Evolutionary conservation across 1,139 yeast genomes (phyloP), one percentile per base, ranked within the genome.

Genomic region (Yamadazyma trypodendri): DNA sequence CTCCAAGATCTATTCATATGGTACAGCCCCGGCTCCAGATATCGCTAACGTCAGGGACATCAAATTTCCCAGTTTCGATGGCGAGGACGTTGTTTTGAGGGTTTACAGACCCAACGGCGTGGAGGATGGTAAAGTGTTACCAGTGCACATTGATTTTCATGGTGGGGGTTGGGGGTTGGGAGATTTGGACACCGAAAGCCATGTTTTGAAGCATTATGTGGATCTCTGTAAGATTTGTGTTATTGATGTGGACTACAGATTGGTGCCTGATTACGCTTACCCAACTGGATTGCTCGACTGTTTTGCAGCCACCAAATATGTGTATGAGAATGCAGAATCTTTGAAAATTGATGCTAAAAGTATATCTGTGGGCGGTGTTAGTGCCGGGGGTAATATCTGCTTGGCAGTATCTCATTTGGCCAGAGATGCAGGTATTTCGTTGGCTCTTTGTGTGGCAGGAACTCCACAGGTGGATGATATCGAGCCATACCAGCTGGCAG

Each of bases 121-220:
- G 11, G 45, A 49, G 15, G 75, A 74, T 1, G 56, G 41, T 3
- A 53, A 48, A 6, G 72, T 72, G 1, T 68, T 72, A 64, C 77
- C 78, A 3, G 59, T 66, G 24, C 59, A 64, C 24, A 48, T 71
- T 12, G 71, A 72, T 66, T 70, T 57, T 53, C 78, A 72, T 44
- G 78, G 78, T n/a, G 75, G 75, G 23, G 70, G 69, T 5, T 71
- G 75, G 72, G 76, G 70, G 2, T 55, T 72, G n/a, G 77, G 78
- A 3, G 58, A 58, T 38, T 65, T 72, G 29, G 51, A 47, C 40
- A 67, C 77, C 5, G 77, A 72, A 42, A 68, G 71, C 52, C 64
- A 70, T 6, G 63, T 60, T 46, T 65, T 74, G 40, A 61, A 75
- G n/a, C 68, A 68, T 41, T 48, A 67, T 31, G 69, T 70, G n/a